These are phyloP conservation scores for Ligustrum vulgare DNA, from an alignment of 257 asterid genomes.

Conservation along the genomic window DNA sequence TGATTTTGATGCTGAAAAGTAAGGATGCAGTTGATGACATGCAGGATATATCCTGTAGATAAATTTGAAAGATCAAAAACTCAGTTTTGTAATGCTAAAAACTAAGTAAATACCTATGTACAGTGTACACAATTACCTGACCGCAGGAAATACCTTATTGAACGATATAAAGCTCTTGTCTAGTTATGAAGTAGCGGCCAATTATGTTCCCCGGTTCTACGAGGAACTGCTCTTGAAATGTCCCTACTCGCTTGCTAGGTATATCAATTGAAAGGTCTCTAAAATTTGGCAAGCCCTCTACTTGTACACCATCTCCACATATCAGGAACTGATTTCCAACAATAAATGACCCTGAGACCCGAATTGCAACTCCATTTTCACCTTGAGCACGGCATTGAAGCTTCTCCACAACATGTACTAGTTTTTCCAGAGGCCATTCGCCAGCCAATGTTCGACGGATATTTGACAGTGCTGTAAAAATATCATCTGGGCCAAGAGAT, in stretches of 20 bases:
- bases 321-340: constrained; percentile 92
- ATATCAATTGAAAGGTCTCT: constrained; percentile 75
- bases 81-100: constrained; percentile 6
- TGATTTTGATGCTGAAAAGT: not conserved
- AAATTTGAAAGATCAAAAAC: not conserved
- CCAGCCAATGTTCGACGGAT: constrained; percentile 84
- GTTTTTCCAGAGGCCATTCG: constrained; percentile 93
- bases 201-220: constrained; percentile 49
- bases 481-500: constrained; percentile 54
- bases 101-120: not conserved
- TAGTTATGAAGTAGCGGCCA: constrained; percentile 71
- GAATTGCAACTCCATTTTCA: constrained; percentile 71
- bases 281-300: constrained; percentile 80
- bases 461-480: constrained; percentile 54
- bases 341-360: constrained; percentile 79
- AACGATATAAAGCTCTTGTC: constrained; percentile 82
- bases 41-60: not conserved
- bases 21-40: constrained; percentile 3
- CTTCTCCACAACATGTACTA: constrained; percentile 93
- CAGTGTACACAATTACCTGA: constrained; percentile 21
- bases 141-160: constrained; percentile 29
- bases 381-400: constrained; percentile 86
- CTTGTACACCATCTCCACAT: constrained; percentile 94
- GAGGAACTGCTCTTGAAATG: constrained; percentile 82
- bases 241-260: constrained; percentile 80